These are phyloP conservation scores for Scutellaria minor DNA, from an alignment of 257 asterid species.

Conservation along the genomic window DNA sequence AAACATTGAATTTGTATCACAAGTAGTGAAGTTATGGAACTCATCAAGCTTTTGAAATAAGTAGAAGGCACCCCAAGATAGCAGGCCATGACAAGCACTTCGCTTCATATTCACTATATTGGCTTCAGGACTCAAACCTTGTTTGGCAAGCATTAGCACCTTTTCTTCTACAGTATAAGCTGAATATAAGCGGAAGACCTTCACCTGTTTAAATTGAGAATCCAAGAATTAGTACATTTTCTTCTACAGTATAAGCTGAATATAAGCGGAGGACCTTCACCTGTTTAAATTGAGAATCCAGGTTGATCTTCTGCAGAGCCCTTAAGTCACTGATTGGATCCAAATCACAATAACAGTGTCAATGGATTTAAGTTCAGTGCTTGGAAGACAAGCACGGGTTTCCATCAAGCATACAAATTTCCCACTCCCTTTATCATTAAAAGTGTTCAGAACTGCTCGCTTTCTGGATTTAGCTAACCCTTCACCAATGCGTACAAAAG, in stretches of 20 bases:
- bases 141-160: constrained; percentile 56
- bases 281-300: constrained; percentile 51
- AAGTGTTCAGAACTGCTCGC: constrained; percentile 39
- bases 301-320: constrained; percentile 55
- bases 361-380: constrained; percentile 47
- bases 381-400: constrained; percentile 56
- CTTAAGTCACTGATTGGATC: constrained; percentile 65
- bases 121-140: constrained; percentile 50
- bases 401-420: constrained; percentile 61
- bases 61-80: constrained; percentile 60
- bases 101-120: constrained; percentile 37
- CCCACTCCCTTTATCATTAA: constrained; percentile 45
- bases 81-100: constrained; percentile 49
- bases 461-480: constrained; percentile 36
- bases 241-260: constrained; percentile 64
- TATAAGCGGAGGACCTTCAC: constrained; percentile 67
- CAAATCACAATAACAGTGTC: constrained; percentile 65
- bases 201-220: constrained; percentile 55
- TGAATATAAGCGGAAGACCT: constrained; percentile 68
- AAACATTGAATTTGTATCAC: constrained; percentile 28
- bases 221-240: constrained; percentile 52
- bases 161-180: constrained; percentile 64
- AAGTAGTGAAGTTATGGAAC: constrained; percentile 30
- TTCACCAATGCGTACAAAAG: constrained; percentile 50
- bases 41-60: constrained; percentile 52